Evolutionary conservation across 768 basidiomycete genomes (phyloP), one percentile per base, ranked within the genome.

Genomic region (Suillus bovinus): DNA sequence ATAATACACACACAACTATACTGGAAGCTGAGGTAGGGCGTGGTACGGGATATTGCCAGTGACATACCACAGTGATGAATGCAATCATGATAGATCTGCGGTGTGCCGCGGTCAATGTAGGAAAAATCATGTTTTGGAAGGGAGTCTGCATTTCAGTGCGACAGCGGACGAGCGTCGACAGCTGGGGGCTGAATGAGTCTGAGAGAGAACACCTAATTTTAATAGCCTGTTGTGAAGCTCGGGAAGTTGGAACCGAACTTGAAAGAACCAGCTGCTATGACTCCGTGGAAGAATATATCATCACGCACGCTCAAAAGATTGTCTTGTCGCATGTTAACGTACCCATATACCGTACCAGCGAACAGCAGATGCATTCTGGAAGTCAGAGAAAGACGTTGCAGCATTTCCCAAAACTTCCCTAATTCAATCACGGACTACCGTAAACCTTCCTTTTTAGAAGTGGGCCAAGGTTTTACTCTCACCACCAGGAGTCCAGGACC

Each of bases 81-180:
- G 72, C 72, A 24, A 73, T 64, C 0, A 75, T 59, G 38, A 74
- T 59, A 16, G 67, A 74, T 13, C 72, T 71, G 55, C 69, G 75
- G 58, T 75, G 72, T 29, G 69, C 67, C 14, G 69, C 50, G 7
- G 69, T 70, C 29, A 69, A 46, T 44, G 70, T 42, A 16, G 72
- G 67, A 57, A 69, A n/a, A 39, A 44, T 22, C 74, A 75, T 75
- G 6, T 44, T 22, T 57, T 57, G 49, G 27, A 50, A 33, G 7
- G 6, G 29, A n/a, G 16, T 36, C 52, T 44, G 10, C 29, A 36
- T 36, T 29, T 29, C 47, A 20, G 29, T 29, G 17, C 17, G 27
- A 50, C 20, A 20, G 10, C n/a, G n/a, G 47, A 42, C 27, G 36
- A 63, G 14, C 54, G 44, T 36, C n/a, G 11, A 54, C 22, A 24